Conservation (phyloP, 2,329 filamentous ascomycete species). For the Aulographum hederae region DNA sequence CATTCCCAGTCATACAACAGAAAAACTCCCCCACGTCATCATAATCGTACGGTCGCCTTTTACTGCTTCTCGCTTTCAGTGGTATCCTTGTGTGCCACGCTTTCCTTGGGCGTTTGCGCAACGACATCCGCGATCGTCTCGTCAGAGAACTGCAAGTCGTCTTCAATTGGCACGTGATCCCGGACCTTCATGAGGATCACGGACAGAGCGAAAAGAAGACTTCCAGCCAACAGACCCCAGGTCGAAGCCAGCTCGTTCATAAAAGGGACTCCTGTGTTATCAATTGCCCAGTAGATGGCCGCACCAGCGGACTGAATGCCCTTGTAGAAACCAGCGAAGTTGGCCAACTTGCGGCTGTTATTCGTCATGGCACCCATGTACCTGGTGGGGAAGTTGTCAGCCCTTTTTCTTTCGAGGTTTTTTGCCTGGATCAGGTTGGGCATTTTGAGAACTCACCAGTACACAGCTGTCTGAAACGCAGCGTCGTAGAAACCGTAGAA, state of each 20-base stretch:
- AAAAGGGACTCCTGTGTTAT: constrained; percentile 39
- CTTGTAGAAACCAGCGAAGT: constrained; percentile 84
- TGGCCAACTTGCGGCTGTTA: constrained; percentile 79
- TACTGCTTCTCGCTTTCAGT: background rate
- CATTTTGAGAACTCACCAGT: constrained; percentile 56
- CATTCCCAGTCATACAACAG: no score
- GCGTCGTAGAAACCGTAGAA: constrained; percentile 85
- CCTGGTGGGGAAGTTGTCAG: constrained; percentile 25
- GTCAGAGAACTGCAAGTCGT: constrained; percentile 71
- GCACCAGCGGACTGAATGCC: constrained; percentile 76
- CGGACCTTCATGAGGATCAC: constrained; percentile 64
- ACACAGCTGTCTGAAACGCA: constrained; percentile 74
- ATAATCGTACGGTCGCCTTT: no score
- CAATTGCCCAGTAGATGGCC: constrained; percentile 57
- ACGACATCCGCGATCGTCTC: constrained; percentile 59
- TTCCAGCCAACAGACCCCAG: constrained; percentile 61
- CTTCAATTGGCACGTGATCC: constrained; percentile 63
- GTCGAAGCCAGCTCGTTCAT: constrained; percentile 54
- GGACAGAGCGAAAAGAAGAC: constrained; percentile 58
- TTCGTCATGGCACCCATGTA: constrained; percentile 90
- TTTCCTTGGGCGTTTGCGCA: no score
- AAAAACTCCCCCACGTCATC: no score
- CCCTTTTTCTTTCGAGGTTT: no score
- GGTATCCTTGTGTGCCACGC: no score
- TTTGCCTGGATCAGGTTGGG: constrained; percentile 1